These are phyloP conservation scores for Xylaria sp. DNA, from an alignment of 2,329 filamentous ascomycete species.

Conservation along the genomic window DNA sequence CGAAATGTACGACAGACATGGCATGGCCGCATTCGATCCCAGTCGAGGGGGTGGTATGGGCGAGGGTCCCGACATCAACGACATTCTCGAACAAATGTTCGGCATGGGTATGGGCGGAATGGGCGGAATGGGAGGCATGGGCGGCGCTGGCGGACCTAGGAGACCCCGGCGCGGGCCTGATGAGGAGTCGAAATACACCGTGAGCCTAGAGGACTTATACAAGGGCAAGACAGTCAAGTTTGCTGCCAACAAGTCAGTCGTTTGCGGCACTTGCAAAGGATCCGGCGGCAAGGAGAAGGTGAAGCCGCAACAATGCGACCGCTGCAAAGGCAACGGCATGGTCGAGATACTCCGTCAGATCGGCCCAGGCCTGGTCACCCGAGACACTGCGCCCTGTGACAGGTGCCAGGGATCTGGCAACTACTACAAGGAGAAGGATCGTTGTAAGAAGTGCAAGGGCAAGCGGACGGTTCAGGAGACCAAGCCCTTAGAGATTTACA, in stretches of 20 bases:
- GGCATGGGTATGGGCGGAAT: constrained; percentile 53
- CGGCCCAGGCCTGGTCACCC: constrained; percentile 86
- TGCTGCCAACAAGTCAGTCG: constrained; percentile 90
- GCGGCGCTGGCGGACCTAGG: constrained; percentile 61
- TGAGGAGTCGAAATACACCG: constrained; percentile 91
- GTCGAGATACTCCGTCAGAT: constrained; percentile 83
- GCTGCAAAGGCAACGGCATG: constrained; percentile 83
- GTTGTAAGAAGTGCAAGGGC: constrained; percentile 99
- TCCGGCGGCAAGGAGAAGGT: constrained; percentile 91
- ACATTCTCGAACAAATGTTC: constrained; percentile 95
- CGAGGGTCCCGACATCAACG: constrained; percentile 85
- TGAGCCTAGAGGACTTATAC: constrained; percentile 93
- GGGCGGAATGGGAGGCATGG: constrained; percentile 58
- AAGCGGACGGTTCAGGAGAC: constrained; percentile 86
- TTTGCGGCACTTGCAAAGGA: constrained; percentile 89
- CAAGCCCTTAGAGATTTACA: constrained; percentile 96
- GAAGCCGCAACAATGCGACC: constrained; percentile 83
- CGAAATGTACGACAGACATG: constrained; percentile 89
- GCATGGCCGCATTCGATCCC: constrained; percentile 94
- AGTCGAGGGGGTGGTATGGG: constrained; percentile 72
- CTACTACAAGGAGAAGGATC: constrained; percentile 94
- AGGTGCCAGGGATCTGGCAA: constrained; percentile 87
- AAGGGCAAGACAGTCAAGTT: constrained; percentile 99
- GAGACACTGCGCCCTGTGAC: constrained; percentile 81
- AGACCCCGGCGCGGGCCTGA: constrained; percentile 78